These are phyloP conservation scores for Aspergillus pseudonomiae DNA, from an alignment of 2,329 filamentous ascomycete species.

Conservation along the genomic window DNA sequence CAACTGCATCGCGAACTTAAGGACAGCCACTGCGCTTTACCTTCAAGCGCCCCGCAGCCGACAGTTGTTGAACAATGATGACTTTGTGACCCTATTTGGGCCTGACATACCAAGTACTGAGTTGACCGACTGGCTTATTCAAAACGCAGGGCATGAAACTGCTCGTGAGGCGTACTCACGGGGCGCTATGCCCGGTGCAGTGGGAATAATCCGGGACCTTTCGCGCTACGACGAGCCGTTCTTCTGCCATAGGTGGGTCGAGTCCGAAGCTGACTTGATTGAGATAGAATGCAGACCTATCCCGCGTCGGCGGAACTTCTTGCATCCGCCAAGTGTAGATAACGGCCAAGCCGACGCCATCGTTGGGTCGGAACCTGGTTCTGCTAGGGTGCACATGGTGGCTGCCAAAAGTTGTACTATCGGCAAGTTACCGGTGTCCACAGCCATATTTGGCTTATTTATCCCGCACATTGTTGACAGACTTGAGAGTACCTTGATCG, in stretches of 20 bases:
- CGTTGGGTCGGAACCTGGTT: slow-evolving; percentile 8
- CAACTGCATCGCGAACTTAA: slow-evolving; percentile 30
- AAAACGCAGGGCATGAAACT: slow-evolving; percentile 25
- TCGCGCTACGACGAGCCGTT: slow-evolving; percentile 28
- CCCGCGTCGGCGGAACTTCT: slow-evolving; percentile 32
- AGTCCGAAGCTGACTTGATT: slow-evolving; percentile 12
- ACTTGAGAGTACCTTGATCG: slow-evolving; percentile 67
- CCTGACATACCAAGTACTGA: slow-evolving; percentile 23
- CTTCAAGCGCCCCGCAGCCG: slow-evolving; percentile 26
- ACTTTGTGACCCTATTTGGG: slow-evolving; percentile 33
- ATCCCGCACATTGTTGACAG: slow-evolving; percentile 74
- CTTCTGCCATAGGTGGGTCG: slow-evolving; percentile 30
- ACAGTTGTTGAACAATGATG: slow-evolving; percentile 12
- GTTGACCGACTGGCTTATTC: slow-evolving; percentile 25
- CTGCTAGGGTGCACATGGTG: slow-evolving; percentile 23
- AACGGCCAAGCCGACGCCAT: slow-evolving; percentile 4
- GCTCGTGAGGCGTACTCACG: slow-evolving; percentile 26
- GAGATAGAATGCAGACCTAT: slow-evolving; percentile 32
- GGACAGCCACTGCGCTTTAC: slow-evolving; percentile 36
- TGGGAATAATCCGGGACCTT: slow-evolving; percentile 34
- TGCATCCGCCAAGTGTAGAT: slow-evolving; percentile 21
- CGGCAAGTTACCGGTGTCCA: slow-evolving; percentile 49
- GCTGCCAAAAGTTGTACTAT: slow-evolving; percentile 33
- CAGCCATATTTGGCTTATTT: slow-evolving; percentile 59
- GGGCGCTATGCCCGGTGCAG: background rate